Conservation (phyloP, 306 rosid genomes). For the Medicago ruthenica region DNA sequence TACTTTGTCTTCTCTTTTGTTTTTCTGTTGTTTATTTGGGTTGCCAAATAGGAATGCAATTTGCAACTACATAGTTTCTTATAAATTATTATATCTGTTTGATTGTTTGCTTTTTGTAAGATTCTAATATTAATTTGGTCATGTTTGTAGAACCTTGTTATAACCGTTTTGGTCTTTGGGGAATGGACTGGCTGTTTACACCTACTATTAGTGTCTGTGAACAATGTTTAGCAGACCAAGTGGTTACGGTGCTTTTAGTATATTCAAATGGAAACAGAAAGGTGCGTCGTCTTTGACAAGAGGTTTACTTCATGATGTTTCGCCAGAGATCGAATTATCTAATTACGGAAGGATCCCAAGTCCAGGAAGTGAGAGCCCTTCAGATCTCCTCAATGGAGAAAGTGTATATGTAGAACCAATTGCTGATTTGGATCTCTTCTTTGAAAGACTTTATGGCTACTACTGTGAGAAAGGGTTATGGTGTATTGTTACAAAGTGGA, state of each 20-base stretch:
- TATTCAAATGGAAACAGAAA: slow-evolving; percentile 64
- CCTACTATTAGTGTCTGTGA: slow-evolving; percentile 61
- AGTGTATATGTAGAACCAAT: slow-evolving; percentile 75
- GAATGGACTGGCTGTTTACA: slow-evolving; percentile 64
- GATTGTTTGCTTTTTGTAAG: slow-evolving; percentile 16
- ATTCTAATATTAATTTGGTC: slow-evolving; percentile 37
- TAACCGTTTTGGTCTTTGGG: slow-evolving; percentile 52
- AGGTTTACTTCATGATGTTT: slow-evolving; percentile 62
- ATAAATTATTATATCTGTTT: slow-evolving; percentile 2
- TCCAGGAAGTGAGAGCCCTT: slow-evolving; percentile 88
- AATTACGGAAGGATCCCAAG: slow-evolving; percentile 65
- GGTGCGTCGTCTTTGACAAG: slow-evolving; percentile 65
- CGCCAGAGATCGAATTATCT: slow-evolving; percentile 81
- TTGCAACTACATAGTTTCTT: not conserved
- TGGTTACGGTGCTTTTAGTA: slow-evolving; percentile 48
- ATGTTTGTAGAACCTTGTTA: slow-evolving; percentile 43
- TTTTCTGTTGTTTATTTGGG: not conserved
- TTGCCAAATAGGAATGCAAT: not conserved
- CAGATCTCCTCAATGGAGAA: slow-evolving; percentile 83
- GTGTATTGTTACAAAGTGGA: slow-evolving; percentile 90
- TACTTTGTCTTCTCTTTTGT: not conserved
- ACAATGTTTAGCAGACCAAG: slow-evolving; percentile 80
- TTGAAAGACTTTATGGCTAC: slow-evolving; percentile 88
- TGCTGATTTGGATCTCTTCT: slow-evolving; percentile 93
- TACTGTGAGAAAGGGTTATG: slow-evolving; percentile 94